These are phyloP conservation scores for Colletotrichum sp. DNA, from an alignment of 2,329 filamentous ascomycete genomes.

Conservation along the genomic window DNA sequence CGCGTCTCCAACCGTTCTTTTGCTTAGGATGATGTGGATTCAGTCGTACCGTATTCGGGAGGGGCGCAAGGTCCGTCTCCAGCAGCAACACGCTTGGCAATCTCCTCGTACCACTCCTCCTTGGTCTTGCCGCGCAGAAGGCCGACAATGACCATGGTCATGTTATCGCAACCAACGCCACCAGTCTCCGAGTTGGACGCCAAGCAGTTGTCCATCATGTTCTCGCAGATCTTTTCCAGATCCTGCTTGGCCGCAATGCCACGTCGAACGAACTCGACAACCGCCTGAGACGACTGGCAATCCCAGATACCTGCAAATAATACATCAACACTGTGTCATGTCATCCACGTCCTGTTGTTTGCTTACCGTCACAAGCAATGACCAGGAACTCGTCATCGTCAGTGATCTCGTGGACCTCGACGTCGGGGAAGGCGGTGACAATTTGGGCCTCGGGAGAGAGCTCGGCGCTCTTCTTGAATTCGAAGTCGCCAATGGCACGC, in stretches of 20 bases:
- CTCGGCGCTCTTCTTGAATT: conserved; percentile 99
- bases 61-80: conserved; percentile 98
- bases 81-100: conserved; percentile 91
- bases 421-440: conserved; percentile 94
- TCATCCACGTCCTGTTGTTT: neutral
- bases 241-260: conserved; percentile 97
- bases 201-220: conserved; percentile 99
- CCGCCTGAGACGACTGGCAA: conserved; percentile 97
- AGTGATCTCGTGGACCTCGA: conserved; percentile 86
- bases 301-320: conserved; percentile 88
- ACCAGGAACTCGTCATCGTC: conserved; percentile 97
- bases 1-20: conserved; percentile 8
- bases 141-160: conserved; percentile 95
- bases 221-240: conserved; percentile 94
- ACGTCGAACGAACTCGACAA: conserved; percentile 94
- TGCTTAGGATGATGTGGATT: conserved; percentile 23
- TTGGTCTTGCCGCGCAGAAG: conserved; percentile 90
- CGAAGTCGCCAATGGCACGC: conserved; percentile 97
- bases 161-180: conserved; percentile 98
- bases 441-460: conserved; percentile 98
- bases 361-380: conserved; percentile 87
- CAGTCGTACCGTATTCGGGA: conserved; percentile 94
- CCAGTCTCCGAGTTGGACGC: conserved; percentile 98
- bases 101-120: conserved; percentile 98
- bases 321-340: neutral